phyloP scores from a whole-genome alignment of 176 grass and related monocot species.

The Triticum monococcum region DNA sequence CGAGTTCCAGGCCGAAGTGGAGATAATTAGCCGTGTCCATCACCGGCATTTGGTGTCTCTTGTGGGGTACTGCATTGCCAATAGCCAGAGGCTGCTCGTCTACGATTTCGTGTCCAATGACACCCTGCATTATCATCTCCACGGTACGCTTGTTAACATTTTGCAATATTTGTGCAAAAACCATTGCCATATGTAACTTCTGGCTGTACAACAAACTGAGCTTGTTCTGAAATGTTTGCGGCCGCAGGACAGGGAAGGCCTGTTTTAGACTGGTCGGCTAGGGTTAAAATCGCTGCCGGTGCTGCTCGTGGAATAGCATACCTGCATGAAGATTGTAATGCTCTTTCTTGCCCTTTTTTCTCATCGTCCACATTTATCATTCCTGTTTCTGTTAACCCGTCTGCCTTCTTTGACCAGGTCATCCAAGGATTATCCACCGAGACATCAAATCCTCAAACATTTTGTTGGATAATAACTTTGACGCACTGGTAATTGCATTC shows the following conservation, averaged over 20 bases:
- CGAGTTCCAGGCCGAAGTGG: constrained; percentile 97
- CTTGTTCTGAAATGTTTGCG: not conserved
- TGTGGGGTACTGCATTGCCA: constrained; percentile 79
- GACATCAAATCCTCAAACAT: constrained; percentile 99
- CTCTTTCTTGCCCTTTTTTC: not conserved
- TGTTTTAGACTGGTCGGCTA: constrained; percentile 70
- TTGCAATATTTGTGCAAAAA: not conserved
- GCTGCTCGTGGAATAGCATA: constrained; percentile 92
- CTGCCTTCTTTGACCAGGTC: constrained; percentile 42
- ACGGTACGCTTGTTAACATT: constrained; percentile 44
- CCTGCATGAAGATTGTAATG: constrained; percentile 95
- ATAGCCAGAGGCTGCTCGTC: constrained; percentile 73
- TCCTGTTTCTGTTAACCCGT: not conserved
- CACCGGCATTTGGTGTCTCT: constrained; percentile 93
- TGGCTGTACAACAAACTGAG: not conserved
- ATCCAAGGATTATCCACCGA: constrained; percentile 91
- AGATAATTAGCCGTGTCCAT: constrained; percentile 85
- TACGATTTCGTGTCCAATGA: constrained; percentile 85
- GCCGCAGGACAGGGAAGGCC: constrained; percentile 46
- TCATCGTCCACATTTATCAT: not conserved
- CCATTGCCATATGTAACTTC: not conserved
- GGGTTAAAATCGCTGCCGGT: constrained; percentile 75
- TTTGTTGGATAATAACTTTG: constrained; percentile 89
- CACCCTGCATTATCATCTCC: constrained; percentile 84
- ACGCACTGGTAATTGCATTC: constrained; percentile 65